Conservation (phyloP, 768 basidiomycete genomes). For the Amanita jacksonii region DNA sequence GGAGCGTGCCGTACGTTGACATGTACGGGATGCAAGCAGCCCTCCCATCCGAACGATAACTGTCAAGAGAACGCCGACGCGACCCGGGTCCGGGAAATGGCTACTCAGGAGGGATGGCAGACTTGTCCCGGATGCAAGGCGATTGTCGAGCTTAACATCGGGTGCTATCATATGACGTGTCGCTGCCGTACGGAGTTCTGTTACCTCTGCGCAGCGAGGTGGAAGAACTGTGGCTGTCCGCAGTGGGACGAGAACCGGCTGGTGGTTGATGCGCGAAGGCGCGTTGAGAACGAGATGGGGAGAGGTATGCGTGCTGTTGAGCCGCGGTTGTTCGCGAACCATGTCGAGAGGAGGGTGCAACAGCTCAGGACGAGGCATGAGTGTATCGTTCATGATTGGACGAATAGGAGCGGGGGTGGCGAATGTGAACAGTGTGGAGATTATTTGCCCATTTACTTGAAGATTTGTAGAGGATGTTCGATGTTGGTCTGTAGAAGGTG, state of each 20-base stretch:
- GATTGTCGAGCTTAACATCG: constrained; percentile 46
- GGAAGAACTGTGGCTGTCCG: constrained; percentile 53
- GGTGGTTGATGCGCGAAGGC: constrained; percentile 1
- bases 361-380: not conserved
- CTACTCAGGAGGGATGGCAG: constrained; percentile 40
- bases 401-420: not conserved
- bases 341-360: not conserved
- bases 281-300: constrained; percentile 6
- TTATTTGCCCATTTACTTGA: constrained; percentile 2
- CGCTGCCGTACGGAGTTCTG: constrained; percentile 53
- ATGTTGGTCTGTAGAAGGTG: constrained; percentile 6
- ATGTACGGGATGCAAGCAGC: constrained; percentile 32
- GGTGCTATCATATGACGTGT: constrained; percentile 63
- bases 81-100: constrained; percentile 35
- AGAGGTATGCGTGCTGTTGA: not conserved
- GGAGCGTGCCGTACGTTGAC: not conserved
- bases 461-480: constrained; percentile 1
- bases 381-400: constrained; percentile 2
- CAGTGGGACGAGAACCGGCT: constrained; percentile 50
- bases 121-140: constrained; percentile 51
- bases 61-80: constrained; percentile 18
- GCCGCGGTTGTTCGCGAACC: not conserved
- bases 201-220: constrained; percentile 50
- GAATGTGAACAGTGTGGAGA: constrained; percentile 1
- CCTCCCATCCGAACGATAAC: constrained; percentile 27